These are phyloP conservation scores for Albatrellus ellisii DNA, from an alignment of 768 basidiomycete species.

Conservation along the genomic window DNA sequence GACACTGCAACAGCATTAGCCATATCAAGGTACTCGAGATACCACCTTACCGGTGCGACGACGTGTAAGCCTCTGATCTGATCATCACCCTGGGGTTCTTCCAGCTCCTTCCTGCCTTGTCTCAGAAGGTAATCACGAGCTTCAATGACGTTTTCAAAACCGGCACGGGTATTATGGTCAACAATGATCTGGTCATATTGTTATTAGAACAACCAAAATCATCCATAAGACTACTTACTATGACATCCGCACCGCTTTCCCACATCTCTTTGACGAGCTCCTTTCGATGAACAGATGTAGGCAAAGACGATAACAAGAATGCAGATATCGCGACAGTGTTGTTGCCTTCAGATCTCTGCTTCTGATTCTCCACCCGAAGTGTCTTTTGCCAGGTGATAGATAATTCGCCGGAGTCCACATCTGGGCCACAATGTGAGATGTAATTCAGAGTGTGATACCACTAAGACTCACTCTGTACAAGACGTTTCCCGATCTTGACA, in stretches of 20 bases:
- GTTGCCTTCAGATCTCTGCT: slow-evolving; percentile 29
- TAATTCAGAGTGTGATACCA: slow-evolving; percentile 1
- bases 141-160: slow-evolving; percentile 69
- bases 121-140: slow-evolving; percentile 63
- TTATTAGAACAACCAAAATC: background rate
- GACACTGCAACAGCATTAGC: slow-evolving; percentile 43
- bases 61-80: slow-evolving; percentile 55
- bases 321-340: slow-evolving; percentile 67
- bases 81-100: slow-evolving; percentile 27
- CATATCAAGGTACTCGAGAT: slow-evolving; percentile 1
- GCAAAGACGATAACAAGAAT: slow-evolving; percentile 70
- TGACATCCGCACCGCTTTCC: slow-evolving; percentile 78
- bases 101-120: slow-evolving; percentile 45
- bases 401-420: slow-evolving; percentile 32
- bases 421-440: slow-evolving; percentile 29
- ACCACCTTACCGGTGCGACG: slow-evolving; percentile 65
- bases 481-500: slow-evolving; percentile 47
- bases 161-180: slow-evolving; percentile 65
- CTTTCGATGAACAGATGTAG: slow-evolving; percentile 46
- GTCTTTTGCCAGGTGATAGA: slow-evolving; percentile 42
- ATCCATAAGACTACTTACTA: slow-evolving; percentile 32
- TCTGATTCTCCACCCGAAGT: slow-evolving; percentile 33
- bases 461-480: slow-evolving; percentile 36
- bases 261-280: slow-evolving; percentile 74
- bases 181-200: slow-evolving; percentile 50